Evolutionary conservation across 306 rosid species (phyloP).

Genomic region (Begonia loranthoides): DNA sequence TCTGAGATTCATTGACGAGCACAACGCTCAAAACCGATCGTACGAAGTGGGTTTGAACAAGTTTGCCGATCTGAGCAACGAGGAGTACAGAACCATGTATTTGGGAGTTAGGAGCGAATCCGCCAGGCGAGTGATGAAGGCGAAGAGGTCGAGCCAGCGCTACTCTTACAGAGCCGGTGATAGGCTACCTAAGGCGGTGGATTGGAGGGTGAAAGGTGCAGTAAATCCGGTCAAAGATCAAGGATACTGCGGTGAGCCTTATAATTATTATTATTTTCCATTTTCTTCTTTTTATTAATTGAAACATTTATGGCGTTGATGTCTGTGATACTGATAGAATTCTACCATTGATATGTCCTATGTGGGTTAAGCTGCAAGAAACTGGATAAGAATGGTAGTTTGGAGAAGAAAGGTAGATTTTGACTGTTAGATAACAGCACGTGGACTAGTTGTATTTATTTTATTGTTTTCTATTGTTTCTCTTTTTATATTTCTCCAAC

Average conservation of each 20-base stretch:
- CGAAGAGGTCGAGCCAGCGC: constrained; percentile 38
- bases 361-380: no score
- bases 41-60: constrained; percentile 63
- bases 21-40: constrained; percentile 39
- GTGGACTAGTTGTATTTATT: background rate
- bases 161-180: constrained; percentile 31
- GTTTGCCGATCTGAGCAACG: constrained; percentile 69
- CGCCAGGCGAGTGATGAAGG: constrained; percentile 40
- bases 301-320: no score
- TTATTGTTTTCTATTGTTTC: background rate
- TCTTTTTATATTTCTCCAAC: background rate
- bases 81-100: constrained; percentile 50
- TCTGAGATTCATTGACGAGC: constrained; percentile 49
- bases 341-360: background rate
- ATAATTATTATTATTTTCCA: background rate
- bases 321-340: no score
- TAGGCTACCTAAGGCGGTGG: constrained; percentile 44
- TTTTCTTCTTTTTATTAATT: background rate
- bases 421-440: background rate
- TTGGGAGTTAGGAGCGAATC: constrained; percentile 39
- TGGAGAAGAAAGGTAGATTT: background rate
- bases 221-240: constrained; percentile 68
- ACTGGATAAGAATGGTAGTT: background rate
- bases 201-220: constrained; percentile 74
- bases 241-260: constrained; percentile 61